Evolutionary conservation across 345 rosid species (phyloP).

Genomic region (Melaleuca alternifolia): DNA sequence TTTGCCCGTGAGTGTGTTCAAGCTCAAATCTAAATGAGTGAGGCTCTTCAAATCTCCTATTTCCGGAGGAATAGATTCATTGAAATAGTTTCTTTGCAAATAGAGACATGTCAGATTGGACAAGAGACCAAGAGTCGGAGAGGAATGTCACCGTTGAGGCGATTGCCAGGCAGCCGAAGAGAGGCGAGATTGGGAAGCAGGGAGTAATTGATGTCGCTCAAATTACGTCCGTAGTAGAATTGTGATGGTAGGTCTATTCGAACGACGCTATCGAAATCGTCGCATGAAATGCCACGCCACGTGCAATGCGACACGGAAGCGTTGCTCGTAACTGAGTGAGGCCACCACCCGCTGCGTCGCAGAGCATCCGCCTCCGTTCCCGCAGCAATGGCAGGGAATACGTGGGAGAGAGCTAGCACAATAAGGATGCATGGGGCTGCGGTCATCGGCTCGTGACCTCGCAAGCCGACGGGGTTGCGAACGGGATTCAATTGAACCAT

Average conservation of each 20-base stretch:
- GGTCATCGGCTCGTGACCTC: rapidly evolving
- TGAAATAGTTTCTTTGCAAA: too few species aligned
- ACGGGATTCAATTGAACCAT: background rate
- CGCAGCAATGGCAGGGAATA: background rate
- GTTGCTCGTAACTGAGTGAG: background rate
- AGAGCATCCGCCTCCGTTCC: background rate
- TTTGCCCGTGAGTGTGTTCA: rapidly evolving
- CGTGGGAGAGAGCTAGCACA: background rate
- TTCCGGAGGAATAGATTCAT: too few species aligned
- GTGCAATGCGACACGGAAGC: background rate
- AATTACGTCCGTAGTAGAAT: background rate
- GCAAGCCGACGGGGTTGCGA: background rate
- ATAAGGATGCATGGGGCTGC: background rate
- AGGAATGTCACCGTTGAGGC: background rate
- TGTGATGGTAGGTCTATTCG: rapidly evolving
- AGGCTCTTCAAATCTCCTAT: background rate
- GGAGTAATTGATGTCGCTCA: slow-evolving; percentile 4
- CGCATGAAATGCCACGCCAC: rapidly evolving
- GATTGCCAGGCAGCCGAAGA: background rate
- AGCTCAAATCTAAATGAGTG: background rate
- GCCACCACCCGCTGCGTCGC: background rate
- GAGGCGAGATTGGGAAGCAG: background rate
- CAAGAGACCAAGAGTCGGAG: rapidly evolving
- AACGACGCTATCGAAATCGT: rapidly evolving
- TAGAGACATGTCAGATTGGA: background rate